These are phyloP conservation scores for Penicillium expansum DNA, from an alignment of 2,329 filamentous ascomycete genomes.

Conservation along the genomic window DNA sequence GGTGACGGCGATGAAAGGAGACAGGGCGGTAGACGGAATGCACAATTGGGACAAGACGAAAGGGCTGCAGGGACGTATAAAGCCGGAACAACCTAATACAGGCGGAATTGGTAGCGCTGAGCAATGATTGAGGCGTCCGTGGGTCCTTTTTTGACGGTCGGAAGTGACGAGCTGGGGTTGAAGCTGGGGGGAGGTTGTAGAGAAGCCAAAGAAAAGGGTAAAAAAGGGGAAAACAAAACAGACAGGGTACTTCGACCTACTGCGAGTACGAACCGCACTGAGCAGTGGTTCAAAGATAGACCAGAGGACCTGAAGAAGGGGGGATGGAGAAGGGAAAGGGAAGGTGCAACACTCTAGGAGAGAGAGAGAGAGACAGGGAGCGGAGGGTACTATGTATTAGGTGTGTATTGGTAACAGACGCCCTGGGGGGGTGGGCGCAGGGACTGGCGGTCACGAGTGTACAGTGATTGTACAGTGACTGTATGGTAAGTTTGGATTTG, in stretches of 20 bases:
- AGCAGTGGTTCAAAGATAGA: constrained; percentile 26
- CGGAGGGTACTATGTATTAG: constrained; percentile 17
- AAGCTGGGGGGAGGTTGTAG: constrained; percentile 2
- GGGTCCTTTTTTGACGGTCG: constrained; percentile 11
- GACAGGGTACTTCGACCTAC: constrained; percentile 26
- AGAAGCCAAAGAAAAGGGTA: constrained; percentile 8
- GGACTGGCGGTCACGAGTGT: constrained; percentile 12
- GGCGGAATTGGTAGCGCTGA: constrained; percentile 12
- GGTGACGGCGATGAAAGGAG: constrained; percentile 6
- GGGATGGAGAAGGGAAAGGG: constrained; percentile 21
- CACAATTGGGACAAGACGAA: background rate
- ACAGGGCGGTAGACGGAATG: background rate
- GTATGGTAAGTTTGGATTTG: constrained; percentile 7
- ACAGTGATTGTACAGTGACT: constrained; percentile 3
- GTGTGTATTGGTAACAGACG: constrained; percentile 20
- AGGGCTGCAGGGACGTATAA: background rate
- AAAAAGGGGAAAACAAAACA: constrained; percentile 14
- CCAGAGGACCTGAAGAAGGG: constrained; percentile 20
- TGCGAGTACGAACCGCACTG: constrained; percentile 35
- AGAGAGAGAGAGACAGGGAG: constrained; percentile 18
- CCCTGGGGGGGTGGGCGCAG: background rate
- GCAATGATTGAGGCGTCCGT: constrained; percentile 11
- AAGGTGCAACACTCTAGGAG: constrained; percentile 12
- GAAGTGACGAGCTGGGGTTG: constrained; percentile 3
- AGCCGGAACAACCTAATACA: background rate